phyloP scores from a whole-genome alignment of 2,329 filamentous ascomycete species.

The Colletotrichum liriopes region DNA sequence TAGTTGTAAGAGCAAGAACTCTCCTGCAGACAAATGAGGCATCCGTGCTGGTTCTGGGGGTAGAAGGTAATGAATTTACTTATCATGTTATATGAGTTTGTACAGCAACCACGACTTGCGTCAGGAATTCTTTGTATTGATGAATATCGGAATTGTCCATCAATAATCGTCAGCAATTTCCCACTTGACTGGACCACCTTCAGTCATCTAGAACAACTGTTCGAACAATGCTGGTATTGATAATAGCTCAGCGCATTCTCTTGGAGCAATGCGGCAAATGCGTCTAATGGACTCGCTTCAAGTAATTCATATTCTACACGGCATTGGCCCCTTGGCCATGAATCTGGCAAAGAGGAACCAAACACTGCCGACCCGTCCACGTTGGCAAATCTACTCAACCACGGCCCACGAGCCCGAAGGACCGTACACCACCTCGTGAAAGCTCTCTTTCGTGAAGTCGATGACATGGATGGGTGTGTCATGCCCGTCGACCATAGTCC shows the following conservation, averaged over 20 bases:
- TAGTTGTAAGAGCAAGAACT: not conserved
- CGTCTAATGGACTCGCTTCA: not conserved
- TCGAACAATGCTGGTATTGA: not conserved
- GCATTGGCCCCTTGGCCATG: not conserved
- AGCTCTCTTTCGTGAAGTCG: not conserved
- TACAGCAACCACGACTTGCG: too few relatives aligned
- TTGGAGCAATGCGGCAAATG: not conserved
- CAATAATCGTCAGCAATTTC: not conserved
- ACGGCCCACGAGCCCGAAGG: slow-evolving; percentile 14
- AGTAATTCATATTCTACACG: not conserved
- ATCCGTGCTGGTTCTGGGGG: too few relatives aligned
- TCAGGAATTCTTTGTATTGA: not conserved
- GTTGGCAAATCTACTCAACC: not conserved
- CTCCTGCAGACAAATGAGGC: not conserved
- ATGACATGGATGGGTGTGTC: slow-evolving; percentile 9
- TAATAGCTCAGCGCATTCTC: not conserved
- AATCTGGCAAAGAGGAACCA: not conserved
- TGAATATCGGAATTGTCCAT: not conserved
- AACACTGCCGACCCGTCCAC: not conserved
- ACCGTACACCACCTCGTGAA: slow-evolving; percentile 10
- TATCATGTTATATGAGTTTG: too few relatives aligned
- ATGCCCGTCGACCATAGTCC: slow-evolving; percentile 4
- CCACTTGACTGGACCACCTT: too few relatives aligned
- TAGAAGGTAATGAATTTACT: too few relatives aligned
- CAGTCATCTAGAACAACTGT: not conserved